Percentiles rank a stretch among this genome's conserved stretches.
These are phyloP conservation scores for Exserohilum turcica DNA, from an alignment of 2,329 filamentous ascomycete genomes.

Conservation along the genomic window DNA sequence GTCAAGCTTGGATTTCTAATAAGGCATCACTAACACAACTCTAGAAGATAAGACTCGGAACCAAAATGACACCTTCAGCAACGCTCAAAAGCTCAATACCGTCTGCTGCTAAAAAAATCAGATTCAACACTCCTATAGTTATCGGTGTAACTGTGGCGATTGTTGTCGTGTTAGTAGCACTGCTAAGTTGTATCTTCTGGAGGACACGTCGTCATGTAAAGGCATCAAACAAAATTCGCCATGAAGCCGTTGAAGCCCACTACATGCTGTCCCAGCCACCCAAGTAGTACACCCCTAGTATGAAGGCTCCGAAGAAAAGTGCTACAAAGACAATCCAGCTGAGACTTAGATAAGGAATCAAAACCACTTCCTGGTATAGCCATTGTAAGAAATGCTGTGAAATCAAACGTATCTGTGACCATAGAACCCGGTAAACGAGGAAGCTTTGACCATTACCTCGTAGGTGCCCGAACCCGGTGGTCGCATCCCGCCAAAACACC, in stretches of 20 bases:
- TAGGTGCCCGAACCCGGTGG: neutral
- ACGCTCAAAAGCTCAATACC: no score
- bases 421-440: neutral
- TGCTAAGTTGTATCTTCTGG: neutral
- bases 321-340: neutral
- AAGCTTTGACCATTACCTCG: neutral
- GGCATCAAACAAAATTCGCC: neutral
- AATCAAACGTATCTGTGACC: neutral
- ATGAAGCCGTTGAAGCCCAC: neutral
- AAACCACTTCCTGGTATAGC: neutral
- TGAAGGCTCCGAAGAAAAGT: neutral
- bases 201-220: neutral
- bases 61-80: no score
- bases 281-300: neutral
- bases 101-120: neutral
- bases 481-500: neutral
- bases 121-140: neutral
- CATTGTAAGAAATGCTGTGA: neutral
- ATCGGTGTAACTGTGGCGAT: neutral
- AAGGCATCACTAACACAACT: no score
- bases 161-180: neutral
- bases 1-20: no score
- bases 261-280: neutral
- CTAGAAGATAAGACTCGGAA: no score
- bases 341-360: neutral